Evolutionary conservation across 2,329 filamentous ascomycete species (phyloP).

Genomic region (Daldinia eschscholtzii): DNA sequence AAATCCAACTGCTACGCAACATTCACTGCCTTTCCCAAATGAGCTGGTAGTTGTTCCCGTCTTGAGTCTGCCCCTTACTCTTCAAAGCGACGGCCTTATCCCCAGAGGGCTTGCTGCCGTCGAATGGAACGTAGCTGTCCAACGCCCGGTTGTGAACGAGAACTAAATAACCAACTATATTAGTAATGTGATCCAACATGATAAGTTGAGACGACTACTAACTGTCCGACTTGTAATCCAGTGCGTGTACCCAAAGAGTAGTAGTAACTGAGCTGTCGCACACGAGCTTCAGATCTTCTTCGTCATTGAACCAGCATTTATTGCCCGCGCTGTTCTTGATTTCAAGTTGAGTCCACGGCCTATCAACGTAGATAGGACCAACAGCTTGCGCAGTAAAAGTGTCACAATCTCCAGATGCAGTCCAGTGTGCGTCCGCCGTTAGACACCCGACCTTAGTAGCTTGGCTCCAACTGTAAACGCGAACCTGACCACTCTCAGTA

Average conservation of each 20-base stretch:
- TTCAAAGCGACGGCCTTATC: conserved; percentile 12
- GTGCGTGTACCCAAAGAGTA: background rate
- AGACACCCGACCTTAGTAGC: background rate
- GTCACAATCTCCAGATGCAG: conserved; percentile 27
- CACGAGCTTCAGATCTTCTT: background rate
- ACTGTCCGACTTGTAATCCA: background rate
- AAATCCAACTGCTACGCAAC: background rate
- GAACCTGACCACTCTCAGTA: conserved; percentile 23
- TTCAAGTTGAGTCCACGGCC: conserved; percentile 4
- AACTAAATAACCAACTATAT: background rate
- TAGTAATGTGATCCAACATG: background rate
- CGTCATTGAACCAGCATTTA: background rate
- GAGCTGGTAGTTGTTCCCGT: conserved; percentile 31
- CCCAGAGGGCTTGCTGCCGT: background rate
- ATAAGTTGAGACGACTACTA: background rate
- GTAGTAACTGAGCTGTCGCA: background rate
- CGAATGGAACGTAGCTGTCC: background rate
- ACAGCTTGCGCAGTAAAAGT: conserved; percentile 21
- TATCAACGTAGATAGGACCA: conserved; percentile 20
- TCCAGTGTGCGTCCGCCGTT: conserved; percentile 19
- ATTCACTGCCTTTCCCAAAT: conserved; percentile 23
- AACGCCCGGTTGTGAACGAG: background rate
- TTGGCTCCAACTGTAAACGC: background rate
- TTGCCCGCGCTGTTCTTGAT: background rate
- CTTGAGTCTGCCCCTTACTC: conserved; percentile 19